These are phyloP conservation scores for Lotus japonicus DNA, from an alignment of 306 rosid genomes.

Conservation along the genomic window DNA sequence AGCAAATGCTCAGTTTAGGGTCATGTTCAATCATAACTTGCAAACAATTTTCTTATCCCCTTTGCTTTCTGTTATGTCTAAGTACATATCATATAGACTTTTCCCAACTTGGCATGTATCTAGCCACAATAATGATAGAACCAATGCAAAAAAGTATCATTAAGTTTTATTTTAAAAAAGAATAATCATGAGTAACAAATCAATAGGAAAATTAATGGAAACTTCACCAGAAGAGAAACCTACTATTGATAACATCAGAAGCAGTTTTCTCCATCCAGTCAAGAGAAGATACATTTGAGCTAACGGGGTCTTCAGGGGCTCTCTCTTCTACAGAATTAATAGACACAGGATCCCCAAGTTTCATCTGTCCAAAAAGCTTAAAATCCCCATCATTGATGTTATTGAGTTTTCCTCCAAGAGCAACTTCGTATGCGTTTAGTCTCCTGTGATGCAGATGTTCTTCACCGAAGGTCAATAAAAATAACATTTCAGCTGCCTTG, in stretches of 20 bases:
- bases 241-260: conserved; percentile 72
- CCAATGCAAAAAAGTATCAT: conserved; percentile 2
- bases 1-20: neutral
- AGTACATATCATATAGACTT: neutral
- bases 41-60: no score
- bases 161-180: neutral
- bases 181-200: neutral
- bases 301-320: conserved; percentile 27
- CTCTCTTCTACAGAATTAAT: conserved; percentile 48
- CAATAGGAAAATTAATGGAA: neutral
- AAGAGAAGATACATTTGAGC: conserved; percentile 61
- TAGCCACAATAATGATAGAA: neutral
- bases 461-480: conserved; percentile 43
- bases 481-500: conserved; percentile 46
- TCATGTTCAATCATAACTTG: no score
- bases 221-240: conserved; percentile 33
- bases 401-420: conserved; percentile 41
- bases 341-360: conserved; percentile 55
- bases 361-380: conserved; percentile 44
- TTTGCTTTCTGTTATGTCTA: neutral
- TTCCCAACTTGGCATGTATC: neutral
- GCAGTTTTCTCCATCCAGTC: conserved; percentile 69
- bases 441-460: conserved; percentile 44
- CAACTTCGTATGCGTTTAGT: conserved; percentile 47
- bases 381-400: conserved; percentile 30